These are phyloP conservation scores for Suillus americanus DNA, from an alignment of 768 basidiomycete species.

Conservation along the genomic window DNA sequence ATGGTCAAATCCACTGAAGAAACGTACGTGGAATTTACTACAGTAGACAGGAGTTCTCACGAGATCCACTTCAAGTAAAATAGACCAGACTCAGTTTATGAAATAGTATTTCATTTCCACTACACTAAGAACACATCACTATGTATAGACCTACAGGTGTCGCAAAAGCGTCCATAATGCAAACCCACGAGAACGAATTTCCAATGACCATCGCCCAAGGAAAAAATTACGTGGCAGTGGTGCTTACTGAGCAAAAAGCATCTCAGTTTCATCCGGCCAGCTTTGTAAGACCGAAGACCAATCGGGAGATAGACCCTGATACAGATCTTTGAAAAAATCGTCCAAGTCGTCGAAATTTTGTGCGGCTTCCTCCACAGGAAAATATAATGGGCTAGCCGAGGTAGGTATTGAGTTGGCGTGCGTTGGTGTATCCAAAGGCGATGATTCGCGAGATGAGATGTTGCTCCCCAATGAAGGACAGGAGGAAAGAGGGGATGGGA, in stretches of 20 bases:
- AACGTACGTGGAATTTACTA: background rate
- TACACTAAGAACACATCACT: background rate
- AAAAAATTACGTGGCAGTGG: background rate
- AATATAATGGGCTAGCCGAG: background rate
- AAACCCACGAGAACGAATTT: background rate
- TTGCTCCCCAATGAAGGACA: background rate
- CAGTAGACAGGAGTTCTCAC: background rate
- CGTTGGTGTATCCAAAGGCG: background rate
- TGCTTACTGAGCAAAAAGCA: background rate
- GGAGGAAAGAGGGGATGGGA: background rate
- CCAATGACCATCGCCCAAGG: background rate
- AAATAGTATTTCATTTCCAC: background rate
- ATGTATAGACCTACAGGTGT: background rate
- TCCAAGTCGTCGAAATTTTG: background rate
- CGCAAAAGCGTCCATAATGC: background rate
- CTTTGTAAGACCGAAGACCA: background rate
- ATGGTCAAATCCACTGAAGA: no score
- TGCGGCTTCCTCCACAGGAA: background rate
- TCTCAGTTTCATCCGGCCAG: background rate
- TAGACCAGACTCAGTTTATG: background rate
- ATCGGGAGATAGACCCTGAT: background rate
- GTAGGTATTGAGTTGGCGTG: no score
- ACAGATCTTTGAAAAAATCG: background rate
- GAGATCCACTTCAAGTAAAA: background rate
- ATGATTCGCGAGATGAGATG: background rate